phyloP scores from a whole-genome alignment of 768 basidiomycete genomes.

The Termitomyces sp. region DNA sequence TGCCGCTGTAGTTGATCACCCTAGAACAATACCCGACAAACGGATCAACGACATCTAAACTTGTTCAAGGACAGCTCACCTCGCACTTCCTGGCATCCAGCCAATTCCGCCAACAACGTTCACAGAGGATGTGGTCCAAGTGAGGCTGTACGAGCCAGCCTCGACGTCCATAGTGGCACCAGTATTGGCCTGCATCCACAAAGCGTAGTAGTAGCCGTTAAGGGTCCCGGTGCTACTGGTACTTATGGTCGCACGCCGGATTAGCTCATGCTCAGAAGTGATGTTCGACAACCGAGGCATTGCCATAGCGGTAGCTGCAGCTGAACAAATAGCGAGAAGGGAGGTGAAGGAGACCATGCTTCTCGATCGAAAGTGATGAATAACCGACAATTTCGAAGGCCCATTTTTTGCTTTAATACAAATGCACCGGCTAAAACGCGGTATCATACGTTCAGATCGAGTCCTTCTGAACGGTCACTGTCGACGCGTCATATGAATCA shows the following conservation, averaged over 20 bases:
- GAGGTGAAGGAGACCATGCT: neutral
- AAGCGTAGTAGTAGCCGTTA: neutral
- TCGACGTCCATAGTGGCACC: neutral
- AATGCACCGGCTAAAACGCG: neutral
- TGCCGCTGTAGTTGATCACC: neutral
- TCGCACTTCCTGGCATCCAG: conserved; percentile 1
- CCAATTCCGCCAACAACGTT: neutral
- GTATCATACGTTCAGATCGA: neutral
- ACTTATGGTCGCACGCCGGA: neutral
- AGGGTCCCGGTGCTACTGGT: neutral
- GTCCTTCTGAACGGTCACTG: neutral
- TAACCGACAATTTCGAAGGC: neutral
- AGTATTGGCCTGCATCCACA: neutral
- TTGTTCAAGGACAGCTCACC: neutral
- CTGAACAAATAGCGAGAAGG: neutral
- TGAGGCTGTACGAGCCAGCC: neutral
- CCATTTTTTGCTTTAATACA: neutral
- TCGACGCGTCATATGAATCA: neutral
- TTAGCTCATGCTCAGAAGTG: neutral
- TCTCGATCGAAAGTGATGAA: neutral
- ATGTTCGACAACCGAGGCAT: neutral
- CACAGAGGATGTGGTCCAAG: neutral
- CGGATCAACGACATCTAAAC: no score
- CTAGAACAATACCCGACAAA: neutral
- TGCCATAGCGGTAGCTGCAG: neutral